Base-by-base conservation (phyloP, 2,329 filamentous ascomycete species). In the Alternaria novae-zelandiae region DNA sequence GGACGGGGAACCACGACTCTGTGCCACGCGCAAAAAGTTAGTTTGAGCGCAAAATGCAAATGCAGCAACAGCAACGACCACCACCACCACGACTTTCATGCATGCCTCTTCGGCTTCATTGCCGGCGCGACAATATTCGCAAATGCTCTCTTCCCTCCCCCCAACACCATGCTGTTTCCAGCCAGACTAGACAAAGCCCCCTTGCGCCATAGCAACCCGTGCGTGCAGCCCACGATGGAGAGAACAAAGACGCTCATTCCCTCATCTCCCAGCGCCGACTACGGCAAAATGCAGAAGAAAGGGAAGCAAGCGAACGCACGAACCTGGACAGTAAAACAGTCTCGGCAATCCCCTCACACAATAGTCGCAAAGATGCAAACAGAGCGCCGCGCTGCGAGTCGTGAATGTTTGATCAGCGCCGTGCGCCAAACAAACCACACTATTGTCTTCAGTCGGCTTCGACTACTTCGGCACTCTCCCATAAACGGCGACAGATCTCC, bases 401-500 rank as follows among this genome's bases (percentile, higher is more conserved):
- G 57, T 55, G 12, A 11, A 30, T 28, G 61, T 63, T 49, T 57
- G 21, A 67, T 64, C 55, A 45, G 32, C 43, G 30, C 49, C 28
- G 15, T 9, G 6, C 32, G 28, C 30, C 49, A 53, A 53, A 36
- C 49, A 41, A 53, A 17, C 54, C 5, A 49, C 21, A 45, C 30
- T 44, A 36, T 20, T 57, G 25, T 50, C 25, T 49, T 80, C 76
- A 80, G 55, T 80, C 78, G 11, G 72, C 74, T 51, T 79, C 77
- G 21, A 74, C 75, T 47, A 75, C 68, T 66, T 81, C 78, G 15
- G 72, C 71, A 59, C 78, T 78, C 60, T 81, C 79, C 80, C 80
- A 82, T 65, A 82, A 64, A 36, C 80, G 66, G 15, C 80, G 74
- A 68, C 79, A 81, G 32, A 82, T 74, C 56, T 82, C 79, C 63